A percentile compares a stretch with the other conserved stretches of the same genome.
These are phyloP conservation scores for Glomus cerebriforme DNA, from an alignment of 192 early-diverging fungal genomes.

Conservation along the genomic window DNA sequence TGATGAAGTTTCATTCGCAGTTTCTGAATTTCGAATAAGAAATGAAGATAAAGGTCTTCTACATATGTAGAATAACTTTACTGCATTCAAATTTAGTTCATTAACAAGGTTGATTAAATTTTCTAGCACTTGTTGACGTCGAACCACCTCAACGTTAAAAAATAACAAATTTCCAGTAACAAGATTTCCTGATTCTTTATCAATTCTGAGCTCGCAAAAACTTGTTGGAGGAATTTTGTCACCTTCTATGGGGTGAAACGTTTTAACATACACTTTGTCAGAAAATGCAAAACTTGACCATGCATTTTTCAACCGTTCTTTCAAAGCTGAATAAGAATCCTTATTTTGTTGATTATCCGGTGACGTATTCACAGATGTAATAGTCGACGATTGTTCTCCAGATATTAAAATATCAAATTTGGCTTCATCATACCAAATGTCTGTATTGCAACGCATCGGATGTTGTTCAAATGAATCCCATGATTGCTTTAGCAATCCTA, in stretches of 20 bases:
- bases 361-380: constrained; percentile 21
- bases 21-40: background rate
- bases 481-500: constrained; percentile 32
- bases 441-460: constrained; percentile 34
- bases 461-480: constrained; percentile 34
- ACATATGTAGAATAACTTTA: constrained; percentile 20
- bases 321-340: background rate
- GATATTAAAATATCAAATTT: constrained; percentile 49
- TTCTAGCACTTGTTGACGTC: background rate
- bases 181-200: constrained; percentile 9
- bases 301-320: background rate
- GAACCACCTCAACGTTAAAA: constrained; percentile 17
- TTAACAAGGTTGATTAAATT: background rate
- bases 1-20: constrained; percentile 11
- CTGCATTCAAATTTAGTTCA: background rate
- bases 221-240: constrained; percentile 26
- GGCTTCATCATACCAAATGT: constrained; percentile 52
- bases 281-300: constrained; percentile 40
- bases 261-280: constrained; percentile 38
- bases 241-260: constrained; percentile 32
- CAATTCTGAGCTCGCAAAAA: constrained; percentile 41
- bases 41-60: constrained; percentile 24
- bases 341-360: background rate
- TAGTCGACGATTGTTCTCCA: constrained; percentile 35
- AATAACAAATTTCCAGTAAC: background rate